A percentile compares a stretch with the other conserved stretches of the same genome.
Conservation (phyloP, 345 rosid species). For the Gossypioides kirkii region DNA sequence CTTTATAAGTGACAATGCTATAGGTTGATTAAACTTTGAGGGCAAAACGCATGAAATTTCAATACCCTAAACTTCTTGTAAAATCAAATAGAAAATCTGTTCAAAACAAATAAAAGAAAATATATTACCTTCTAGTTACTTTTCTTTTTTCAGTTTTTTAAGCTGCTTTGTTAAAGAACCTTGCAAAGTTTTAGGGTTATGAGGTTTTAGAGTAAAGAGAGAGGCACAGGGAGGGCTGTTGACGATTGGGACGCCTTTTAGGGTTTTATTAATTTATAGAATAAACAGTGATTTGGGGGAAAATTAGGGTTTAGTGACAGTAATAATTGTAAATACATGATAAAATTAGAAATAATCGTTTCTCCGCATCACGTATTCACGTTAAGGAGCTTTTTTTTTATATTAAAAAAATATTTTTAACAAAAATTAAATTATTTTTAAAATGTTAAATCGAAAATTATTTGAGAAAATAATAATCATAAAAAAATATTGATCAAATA, state of each 20-base stretch:
- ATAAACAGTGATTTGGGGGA: neutral
- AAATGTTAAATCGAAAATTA: too few relatives aligned
- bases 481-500: too few relatives aligned
- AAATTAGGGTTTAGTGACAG: conserved; percentile 4
- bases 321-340: neutral
- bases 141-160: neutral
- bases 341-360: too few relatives aligned
- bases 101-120: neutral
- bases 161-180: neutral
- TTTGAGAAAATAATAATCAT: too few relatives aligned
- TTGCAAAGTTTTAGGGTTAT: neutral
- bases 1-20: conserved; percentile 1
- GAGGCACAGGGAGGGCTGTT: neutral
- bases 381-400: too few relatives aligned
- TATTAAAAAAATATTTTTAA: too few relatives aligned
- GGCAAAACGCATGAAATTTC: neutral
- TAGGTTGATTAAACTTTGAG: neutral
- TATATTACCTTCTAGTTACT: neutral
- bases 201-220: neutral
- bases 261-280: neutral
- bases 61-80: neutral
- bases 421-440: too few relatives aligned
- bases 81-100: neutral
- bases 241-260: neutral
- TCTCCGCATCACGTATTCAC: too few relatives aligned